phyloP scores from a whole-genome alignment of 1,284 basidiomycete genomes.

The Sanguinoderma infundibulare region DNA sequence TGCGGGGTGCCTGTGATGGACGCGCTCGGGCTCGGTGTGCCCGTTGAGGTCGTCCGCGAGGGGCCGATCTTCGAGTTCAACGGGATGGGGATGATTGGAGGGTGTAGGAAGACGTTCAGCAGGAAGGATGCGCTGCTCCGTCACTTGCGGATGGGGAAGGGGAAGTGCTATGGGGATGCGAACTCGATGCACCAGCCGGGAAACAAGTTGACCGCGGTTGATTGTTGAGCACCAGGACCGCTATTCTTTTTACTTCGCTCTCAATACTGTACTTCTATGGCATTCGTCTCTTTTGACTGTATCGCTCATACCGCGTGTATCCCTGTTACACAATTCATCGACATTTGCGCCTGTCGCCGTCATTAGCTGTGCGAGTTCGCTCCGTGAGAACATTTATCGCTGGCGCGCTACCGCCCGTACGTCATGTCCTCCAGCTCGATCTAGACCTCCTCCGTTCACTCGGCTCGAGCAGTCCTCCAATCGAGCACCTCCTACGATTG shows the following conservation, averaged over 20 bases:
- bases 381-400: no score
- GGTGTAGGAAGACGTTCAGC: constrained; percentile 55
- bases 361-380: no score
- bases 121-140: constrained; percentile 61
- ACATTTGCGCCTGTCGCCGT: no score
- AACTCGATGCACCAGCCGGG: neutral
- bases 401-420: no score
- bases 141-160: constrained; percentile 51
- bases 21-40: constrained; percentile 32
- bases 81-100: constrained; percentile 47
- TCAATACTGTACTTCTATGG: neutral
- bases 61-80: constrained; percentile 38
- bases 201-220: neutral
- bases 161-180: constrained; percentile 41
- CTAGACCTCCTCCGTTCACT: no score
- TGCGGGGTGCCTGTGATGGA: constrained; percentile 47
- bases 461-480: no score
- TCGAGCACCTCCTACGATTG: no score
- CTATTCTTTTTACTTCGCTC: neutral
- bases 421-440: no score
- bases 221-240: neutral
- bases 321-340: no score
- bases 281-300: no score
- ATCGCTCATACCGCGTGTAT: no score
- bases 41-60: constrained; percentile 25